Base-by-base conservation (phyloP, 352 stramenopile species). In the Discostella stelligera region DNA sequence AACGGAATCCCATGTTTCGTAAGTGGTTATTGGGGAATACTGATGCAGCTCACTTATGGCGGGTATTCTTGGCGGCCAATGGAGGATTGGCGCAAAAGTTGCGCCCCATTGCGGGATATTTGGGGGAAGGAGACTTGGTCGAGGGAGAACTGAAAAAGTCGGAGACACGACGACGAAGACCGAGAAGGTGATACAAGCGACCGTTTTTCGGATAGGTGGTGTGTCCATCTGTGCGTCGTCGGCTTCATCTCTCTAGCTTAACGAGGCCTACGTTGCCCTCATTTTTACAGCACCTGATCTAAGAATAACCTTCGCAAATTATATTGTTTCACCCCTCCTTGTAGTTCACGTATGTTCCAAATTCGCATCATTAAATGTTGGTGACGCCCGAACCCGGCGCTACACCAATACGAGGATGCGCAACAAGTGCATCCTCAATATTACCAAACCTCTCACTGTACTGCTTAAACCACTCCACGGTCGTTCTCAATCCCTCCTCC, bases 401-500 rank as follows among this genome's bases (percentile, higher is more conserved):
- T 16, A 80, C 66, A 25, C 73, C 73, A 58, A 93, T 92, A 52
- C 88, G 71, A 61, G 89, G 89, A 82, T 94, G 89, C 13, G 89
- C 85, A 18, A 93, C 89, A 32, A 94, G 80, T 16, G 89, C 89
- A 74, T 85, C 72, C 62, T 92, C 86, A 80, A 94, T 93, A 68
- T 94, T 92, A 44, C 84, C 84, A 73, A 93, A 94, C 56, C 89
- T 84, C 46, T 52, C 77, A 2, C 83, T 89, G 65, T 91, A 84
- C 54, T 90, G 83, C 44, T 85, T 85, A 80, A 95, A 97, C 95
- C 95, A 98, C 61, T 96, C 90, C 18, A 98, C 93, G 11, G 95
- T 98, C 50, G 80, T 89, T 7, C 82, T 77, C 39, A 99, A 88
- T 32, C 96, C 96, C 41, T 98, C 95, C 61, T 94, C 90, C 95